phyloP scores from a whole-genome alignment of 108 stramenopile species.

The Nitzschia palea region DNA sequence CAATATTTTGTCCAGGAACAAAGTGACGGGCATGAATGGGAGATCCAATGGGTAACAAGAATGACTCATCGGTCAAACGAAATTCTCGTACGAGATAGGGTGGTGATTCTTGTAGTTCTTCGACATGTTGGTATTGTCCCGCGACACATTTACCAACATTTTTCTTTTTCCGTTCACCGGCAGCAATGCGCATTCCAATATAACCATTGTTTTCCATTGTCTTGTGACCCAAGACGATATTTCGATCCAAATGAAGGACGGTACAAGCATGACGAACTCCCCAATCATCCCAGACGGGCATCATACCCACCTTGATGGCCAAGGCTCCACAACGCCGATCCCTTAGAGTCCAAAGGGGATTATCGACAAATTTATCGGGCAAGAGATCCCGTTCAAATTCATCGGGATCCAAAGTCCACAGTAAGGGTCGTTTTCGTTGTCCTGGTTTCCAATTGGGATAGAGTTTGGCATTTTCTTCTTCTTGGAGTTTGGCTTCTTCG shows the following conservation, averaged over 20 bases:
- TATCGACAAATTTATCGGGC: conserved; percentile 40
- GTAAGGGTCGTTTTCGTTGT: conserved; percentile 75
- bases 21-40: conserved; percentile 94
- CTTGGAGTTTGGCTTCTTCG: conserved; percentile 53
- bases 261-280: conserved; percentile 94
- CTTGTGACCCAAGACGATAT: conserved; percentile 89
- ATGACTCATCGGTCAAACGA: conserved; percentile 64
- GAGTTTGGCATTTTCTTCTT: conserved; percentile 42
- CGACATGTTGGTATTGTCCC: conserved; percentile 64
- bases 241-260: conserved; percentile 89
- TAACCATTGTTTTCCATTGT: conserved; percentile 90
- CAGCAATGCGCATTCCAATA: conserved; percentile 87
- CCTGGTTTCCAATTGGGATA: conserved; percentile 85
- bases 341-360: conserved; percentile 63
- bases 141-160: conserved; percentile 74
- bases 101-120: conserved; percentile 54
- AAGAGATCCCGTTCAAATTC: conserved; percentile 70
- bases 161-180: conserved; percentile 92
- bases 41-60: conserved; percentile 81
- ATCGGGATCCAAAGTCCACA: conserved; percentile 58
- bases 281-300: conserved; percentile 96
- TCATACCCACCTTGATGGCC: conserved; percentile 97
- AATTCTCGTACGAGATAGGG: conserved; percentile 86
- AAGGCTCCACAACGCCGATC: conserved; percentile 89
- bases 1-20: conserved; percentile 96